Evolutionary conservation across 2,329 filamentous ascomycete genomes (phyloP), one percentile per base, ranked within the genome.

Genomic region (Neopestalotiopsis sp.): DNA sequence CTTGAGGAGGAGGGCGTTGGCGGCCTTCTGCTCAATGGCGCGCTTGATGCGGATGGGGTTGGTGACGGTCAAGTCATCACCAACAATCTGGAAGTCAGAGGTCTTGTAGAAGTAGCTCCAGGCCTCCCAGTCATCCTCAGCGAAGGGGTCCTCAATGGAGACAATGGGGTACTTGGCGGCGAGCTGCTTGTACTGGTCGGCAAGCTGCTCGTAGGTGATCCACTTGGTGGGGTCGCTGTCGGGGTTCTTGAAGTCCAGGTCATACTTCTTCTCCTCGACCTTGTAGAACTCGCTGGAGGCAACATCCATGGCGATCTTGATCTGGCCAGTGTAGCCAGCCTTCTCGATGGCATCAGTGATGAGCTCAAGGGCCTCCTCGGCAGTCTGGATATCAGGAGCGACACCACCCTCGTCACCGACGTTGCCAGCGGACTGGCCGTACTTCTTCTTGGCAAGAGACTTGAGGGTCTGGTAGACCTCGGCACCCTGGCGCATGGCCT

Each of bases 31-130:
- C 84, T 98, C 95, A 77, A 98, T 97, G 79, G 96, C 96, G 90
- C 97, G 97, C 94, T 98, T 98, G 90, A 99, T 99, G 85, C 96
- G 95, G 79, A 93, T 86, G 73, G 96, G 96, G 91, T 99, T 99
- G 85, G 96, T 99, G 85, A 99, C 96, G 75, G 96, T 98, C 89
- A 99, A 86, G 82, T 99, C 96, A 81, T 99, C 96, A 87, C 92
- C 96, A 76, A 99, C 96, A 81, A 99, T 94, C 90, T 99, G 96
- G 89, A 97, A 95, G 85, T 98, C 91, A 81, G 94, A 94, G 78
- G 94, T 96, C 93, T 98, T 98, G 92, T 92, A 97, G 92, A 98
- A 99, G 92, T 98, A 97, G 91, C 94, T 97, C 96, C 96, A 99
- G 72, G 96, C 96, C 90, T 98, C 95, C 96, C 96, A 99, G 89